Evolutionary conservation across 2,329 filamentous ascomycete species (phyloP).

Genomic region (Fusarium domesticum): DNA sequence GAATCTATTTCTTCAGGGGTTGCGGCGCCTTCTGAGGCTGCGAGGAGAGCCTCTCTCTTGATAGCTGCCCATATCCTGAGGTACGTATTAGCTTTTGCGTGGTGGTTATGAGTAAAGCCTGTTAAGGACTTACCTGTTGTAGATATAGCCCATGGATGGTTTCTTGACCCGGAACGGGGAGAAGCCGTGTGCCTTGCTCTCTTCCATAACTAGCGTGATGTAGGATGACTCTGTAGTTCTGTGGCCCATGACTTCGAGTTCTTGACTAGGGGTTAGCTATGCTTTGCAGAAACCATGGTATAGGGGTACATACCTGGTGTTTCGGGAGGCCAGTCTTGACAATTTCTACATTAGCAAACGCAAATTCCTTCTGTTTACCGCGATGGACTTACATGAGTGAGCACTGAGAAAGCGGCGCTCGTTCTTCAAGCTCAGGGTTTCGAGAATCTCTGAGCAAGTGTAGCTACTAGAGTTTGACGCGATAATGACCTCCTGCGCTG

Average conservation of each 20-base stretch:
- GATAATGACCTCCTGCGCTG: slow-evolving; percentile 37
- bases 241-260: slow-evolving; percentile 35
- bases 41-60: slow-evolving; percentile 32
- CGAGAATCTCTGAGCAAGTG: slow-evolving; percentile 41
- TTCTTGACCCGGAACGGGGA: slow-evolving; percentile 31
- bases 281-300: too few species aligned
- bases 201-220: slow-evolving; percentile 25
- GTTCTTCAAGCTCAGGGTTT: slow-evolving; percentile 34
- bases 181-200: slow-evolving; percentile 29
- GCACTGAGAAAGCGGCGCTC: slow-evolving; percentile 39
- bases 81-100: neutral
- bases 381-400: slow-evolving; percentile 39
- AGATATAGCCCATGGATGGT: slow-evolving; percentile 34
- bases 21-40: slow-evolving; percentile 31
- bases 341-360: neutral
- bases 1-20: slow-evolving; percentile 32
- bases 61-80: slow-evolving; percentile 34
- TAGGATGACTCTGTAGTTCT: slow-evolving; percentile 20
- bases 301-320: slow-evolving; percentile 21
- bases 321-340: slow-evolving; percentile 33
- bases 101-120: neutral
- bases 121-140: slow-evolving; percentile 25
- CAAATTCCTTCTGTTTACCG: fast-evolving
- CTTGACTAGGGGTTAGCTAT: neutral
- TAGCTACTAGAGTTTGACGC: slow-evolving; percentile 49